Evolutionary conservation across 306 rosid genomes (phyloP), one percentile per base, ranked within the genome.

Genomic region (Luffa acutangula): DNA sequence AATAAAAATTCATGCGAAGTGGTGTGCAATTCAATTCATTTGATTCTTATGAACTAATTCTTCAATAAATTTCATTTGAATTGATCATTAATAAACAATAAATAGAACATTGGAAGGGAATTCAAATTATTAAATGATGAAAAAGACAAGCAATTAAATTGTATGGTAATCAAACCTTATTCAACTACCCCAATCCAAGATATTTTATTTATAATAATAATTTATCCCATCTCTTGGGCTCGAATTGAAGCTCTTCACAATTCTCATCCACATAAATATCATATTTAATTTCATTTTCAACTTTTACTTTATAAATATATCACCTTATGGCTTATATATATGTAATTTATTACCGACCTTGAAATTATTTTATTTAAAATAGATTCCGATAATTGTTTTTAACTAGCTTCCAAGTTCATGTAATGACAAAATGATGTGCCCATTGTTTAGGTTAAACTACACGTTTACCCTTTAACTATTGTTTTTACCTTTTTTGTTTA

Each of bases 121-220:
- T 71, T 21, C 4, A 6, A 45, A 71, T 71, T 11, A 45, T 46
- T 46, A 45, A 46, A 70, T 20, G 11, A 46, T 21, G 77, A 71
- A 71, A 71, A 21, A 48, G 77, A 72, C 77, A 13, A 72, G 20
- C 77, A 72, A 25, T 25, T 25, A 25, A 46, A 48, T 72, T 72
- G 56, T 25, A 72, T 46, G 77, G 58, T 31, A 49, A 72, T 11
- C 42, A 48, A 72, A 25, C 77, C 59, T 45, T 48, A 59, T 48
- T 72, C 42, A 72, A 72, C 58, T 21, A 46, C 77, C 37, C 59
- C 77, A 45, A 72, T 72, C 59, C 59, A 72, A 72, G 77, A 72
- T 72, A 72, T 72, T 72, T 45, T 71, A 43, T 46, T 71, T 11
- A 25, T 2, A 33, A 45, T 37, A 37, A 15, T 15, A 15, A 37